Percentiles rank a stretch among this genome's conserved stretches.
These are phyloP conservation scores for Spathaspora arborariae DNA, from an alignment of 805 yeast species.

Conservation along the genomic window DNA sequence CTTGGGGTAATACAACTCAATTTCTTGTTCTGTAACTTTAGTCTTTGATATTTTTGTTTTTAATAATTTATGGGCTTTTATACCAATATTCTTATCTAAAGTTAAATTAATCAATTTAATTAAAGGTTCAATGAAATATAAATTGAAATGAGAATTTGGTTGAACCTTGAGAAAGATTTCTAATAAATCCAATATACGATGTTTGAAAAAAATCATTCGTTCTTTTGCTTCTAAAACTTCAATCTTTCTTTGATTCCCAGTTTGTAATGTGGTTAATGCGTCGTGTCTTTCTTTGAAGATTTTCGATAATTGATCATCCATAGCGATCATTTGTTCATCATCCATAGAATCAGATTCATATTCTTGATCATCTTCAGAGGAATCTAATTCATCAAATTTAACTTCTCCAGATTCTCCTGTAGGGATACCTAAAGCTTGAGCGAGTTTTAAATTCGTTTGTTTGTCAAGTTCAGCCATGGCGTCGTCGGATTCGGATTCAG, in stretches of 20 bases:
- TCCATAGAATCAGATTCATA: slow-evolving; percentile 79
- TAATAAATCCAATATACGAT: slow-evolving; percentile 71
- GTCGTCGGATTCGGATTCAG: slow-evolving; percentile 11
- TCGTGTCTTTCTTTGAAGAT: slow-evolving; percentile 82
- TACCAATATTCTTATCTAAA: slow-evolving; percentile 63
- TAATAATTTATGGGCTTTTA: slow-evolving; percentile 69
- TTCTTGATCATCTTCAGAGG: slow-evolving; percentile 44
- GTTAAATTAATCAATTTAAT: slow-evolving; percentile 62
- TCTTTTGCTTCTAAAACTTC: slow-evolving; percentile 79
- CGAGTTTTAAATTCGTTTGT: slow-evolving; percentile 59
- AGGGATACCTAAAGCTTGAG: slow-evolving; percentile 69
- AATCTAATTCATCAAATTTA: slow-evolving; percentile 35
- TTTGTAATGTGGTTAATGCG: slow-evolving; percentile 46
- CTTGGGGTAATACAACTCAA: slow-evolving; percentile 13
- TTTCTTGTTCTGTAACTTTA: slow-evolving; percentile 23
- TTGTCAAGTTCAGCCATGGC: slow-evolving; percentile 24
- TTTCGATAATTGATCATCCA: slow-evolving; percentile 77
- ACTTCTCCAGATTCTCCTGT: slow-evolving; percentile 41
- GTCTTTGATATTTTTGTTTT: slow-evolving; percentile 57
- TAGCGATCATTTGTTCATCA: slow-evolving; percentile 94
- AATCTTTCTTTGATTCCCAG: slow-evolving; percentile 64
- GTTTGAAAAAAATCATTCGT: slow-evolving; percentile 74
- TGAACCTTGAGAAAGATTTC: slow-evolving; percentile 55
- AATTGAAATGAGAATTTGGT: slow-evolving; percentile 35
- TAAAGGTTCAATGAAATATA: slow-evolving; percentile 52